A percentile compares a stretch with the other conserved stretches of the same genome.
phyloP scores from a whole-genome alignment of 2,329 filamentous ascomycete genomes.

The Fusarium sterilihyphosum region DNA sequence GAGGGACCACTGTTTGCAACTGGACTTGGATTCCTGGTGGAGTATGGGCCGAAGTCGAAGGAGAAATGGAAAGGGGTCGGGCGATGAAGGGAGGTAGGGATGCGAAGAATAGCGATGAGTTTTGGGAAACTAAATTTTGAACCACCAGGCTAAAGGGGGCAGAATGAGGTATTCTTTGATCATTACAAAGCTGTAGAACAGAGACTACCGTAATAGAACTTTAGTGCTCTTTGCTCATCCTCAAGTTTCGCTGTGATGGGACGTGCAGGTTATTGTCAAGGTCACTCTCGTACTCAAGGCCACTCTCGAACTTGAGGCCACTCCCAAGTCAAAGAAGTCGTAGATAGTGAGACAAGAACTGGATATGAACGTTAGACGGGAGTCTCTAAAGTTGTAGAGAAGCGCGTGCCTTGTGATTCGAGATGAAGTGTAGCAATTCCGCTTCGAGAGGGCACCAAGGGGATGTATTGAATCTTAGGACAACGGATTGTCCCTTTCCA shows the following conservation, averaged over 20 bases:
- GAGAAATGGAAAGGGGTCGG: background rate
- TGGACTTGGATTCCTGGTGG: background rate
- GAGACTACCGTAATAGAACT: background rate
- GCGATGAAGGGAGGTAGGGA: background rate
- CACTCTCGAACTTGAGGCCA: background rate
- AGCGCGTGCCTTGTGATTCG: too few species aligned
- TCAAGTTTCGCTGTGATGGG: background rate
- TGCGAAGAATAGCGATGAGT: background rate
- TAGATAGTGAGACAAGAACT: background rate
- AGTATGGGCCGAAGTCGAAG: background rate
- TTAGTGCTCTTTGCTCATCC: background rate
- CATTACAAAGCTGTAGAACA: background rate
- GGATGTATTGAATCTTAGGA: too few species aligned
- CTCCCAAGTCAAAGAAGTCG: too few species aligned
- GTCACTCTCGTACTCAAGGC: background rate
- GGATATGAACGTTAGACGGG: rapidly evolving
- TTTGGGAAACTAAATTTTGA: background rate
- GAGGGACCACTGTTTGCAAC: background rate
- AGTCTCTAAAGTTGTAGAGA: background rate
- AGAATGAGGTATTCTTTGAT: background rate
- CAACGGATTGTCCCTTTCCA: background rate
- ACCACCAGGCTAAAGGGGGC: too few species aligned
- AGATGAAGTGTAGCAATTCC: too few species aligned
- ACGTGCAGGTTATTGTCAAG: background rate
- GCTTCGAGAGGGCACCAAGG: too few species aligned